Conservation (phyloP, 2,329 filamentous ascomycete species). For the Pleochaeta shiraiana region DNA sequence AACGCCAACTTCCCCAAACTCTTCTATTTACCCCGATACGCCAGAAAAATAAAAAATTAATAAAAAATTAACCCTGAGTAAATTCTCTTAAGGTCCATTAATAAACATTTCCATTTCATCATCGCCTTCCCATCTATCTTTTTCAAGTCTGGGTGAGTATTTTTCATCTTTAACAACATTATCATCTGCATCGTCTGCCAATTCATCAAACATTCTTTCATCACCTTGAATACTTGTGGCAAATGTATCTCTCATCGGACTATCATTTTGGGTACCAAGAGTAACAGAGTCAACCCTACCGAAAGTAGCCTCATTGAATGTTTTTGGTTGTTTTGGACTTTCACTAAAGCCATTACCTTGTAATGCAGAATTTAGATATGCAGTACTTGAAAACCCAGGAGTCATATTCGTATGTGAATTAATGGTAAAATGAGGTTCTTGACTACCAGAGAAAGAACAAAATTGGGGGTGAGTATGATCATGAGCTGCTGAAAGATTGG, state of each 20-base stretch:
- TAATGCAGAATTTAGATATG: conserved; percentile 14
- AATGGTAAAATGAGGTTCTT: conserved; percentile 14
- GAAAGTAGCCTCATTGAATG: conserved; percentile 15
- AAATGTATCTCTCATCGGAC: conserved; percentile 15
- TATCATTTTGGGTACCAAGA: conserved; percentile 10
- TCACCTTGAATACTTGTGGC: conserved; percentile 10
- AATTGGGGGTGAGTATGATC: conserved; percentile 15
- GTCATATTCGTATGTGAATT: conserved; percentile 10
- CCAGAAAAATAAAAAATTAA: no score
- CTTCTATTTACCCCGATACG: no score
- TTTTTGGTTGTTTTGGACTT: conserved; percentile 9
- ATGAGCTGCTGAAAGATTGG: conserved; percentile 12
- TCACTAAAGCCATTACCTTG: conserved; percentile 11
- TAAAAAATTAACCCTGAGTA: no score
- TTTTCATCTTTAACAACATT: conserved; percentile 10
- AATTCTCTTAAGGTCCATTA: conserved; percentile 13
- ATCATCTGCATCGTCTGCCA: conserved; percentile 16
- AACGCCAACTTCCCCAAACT: no score
- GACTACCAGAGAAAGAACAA: conserved; percentile 9
- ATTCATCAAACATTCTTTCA: conserved; percentile 16
- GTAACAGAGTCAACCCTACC: conserved; percentile 14
- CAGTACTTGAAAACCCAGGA: conserved; percentile 15
- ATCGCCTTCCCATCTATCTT: conserved; percentile 9
- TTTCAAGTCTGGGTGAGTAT: conserved; percentile 5
- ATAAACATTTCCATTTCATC: conserved; percentile 14